Evolutionary conservation across 179 eudicot species (phyloP).

Genomic region (Drosera spatulata): DNA sequence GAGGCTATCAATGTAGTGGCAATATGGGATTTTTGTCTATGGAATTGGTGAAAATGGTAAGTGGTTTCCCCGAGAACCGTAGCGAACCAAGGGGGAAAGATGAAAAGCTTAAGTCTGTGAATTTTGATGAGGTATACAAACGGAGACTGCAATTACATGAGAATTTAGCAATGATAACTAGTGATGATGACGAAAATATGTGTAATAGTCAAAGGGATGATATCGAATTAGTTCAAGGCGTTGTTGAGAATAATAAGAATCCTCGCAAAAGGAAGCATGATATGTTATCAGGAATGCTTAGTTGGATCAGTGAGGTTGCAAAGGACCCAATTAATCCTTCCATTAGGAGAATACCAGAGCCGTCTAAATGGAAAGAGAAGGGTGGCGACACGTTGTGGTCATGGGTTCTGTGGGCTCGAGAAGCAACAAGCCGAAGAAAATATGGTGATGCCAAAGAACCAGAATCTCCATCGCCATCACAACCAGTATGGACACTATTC

Average conservation of each 20-base stretch:
- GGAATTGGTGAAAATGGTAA: conserved; percentile 32
- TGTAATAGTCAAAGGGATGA: conserved; percentile 6
- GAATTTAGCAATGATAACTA: conserved; percentile 7
- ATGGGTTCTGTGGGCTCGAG: conserved; percentile 41
- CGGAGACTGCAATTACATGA: conserved; percentile 5
- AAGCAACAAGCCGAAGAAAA: conserved; percentile 32
- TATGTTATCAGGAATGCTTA: conserved; percentile 32
- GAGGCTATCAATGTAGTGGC: neutral
- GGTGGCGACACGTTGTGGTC: conserved; percentile 25
- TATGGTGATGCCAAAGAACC: conserved; percentile 15
- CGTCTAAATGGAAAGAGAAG: conserved; percentile 26
- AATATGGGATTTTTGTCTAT: too few species aligned
- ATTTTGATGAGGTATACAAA: conserved; percentile 15
- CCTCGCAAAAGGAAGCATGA: conserved; percentile 56
- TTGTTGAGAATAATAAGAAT: conserved; percentile 9
- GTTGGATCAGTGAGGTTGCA: conserved; percentile 52
- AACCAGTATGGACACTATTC: too few species aligned
- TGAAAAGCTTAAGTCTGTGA: conserved; percentile 1
- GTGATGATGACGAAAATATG: conserved; percentile 24
- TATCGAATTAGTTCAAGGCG: conserved; percentile 5
- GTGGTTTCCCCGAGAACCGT: conserved; percentile 12
- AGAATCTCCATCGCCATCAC: conserved; percentile 8
- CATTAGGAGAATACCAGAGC: conserved; percentile 23
- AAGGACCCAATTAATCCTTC: conserved; percentile 36
- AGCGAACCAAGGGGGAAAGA: conserved; percentile 13